Base-by-base conservation (phyloP, 139 green algal genomes). In the Chlamydomonas schloesseri region DNA sequence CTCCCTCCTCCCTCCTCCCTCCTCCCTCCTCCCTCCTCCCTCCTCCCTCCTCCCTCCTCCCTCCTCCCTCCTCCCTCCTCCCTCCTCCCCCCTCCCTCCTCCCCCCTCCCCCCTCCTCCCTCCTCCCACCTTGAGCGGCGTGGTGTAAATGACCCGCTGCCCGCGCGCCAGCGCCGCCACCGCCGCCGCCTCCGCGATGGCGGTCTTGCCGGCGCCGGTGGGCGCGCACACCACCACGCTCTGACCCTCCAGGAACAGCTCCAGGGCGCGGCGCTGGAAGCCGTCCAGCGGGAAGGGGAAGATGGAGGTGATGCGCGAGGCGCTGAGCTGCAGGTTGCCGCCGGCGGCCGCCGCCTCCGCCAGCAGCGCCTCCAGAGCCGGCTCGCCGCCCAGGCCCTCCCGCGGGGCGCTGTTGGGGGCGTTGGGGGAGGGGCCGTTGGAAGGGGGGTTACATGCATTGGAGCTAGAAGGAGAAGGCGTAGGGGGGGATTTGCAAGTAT, bases 151-250 rank as follows among this genome's bases (percentile, higher is more conserved):
- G 17, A 99, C 93, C 1, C 95, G 90, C 90, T 96, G 82, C 1
- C 96, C 97, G 18, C 90, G 57, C 5, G 92, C 93, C 33, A 99
- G 87, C 0, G 91, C 89, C 60, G 94, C 93, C 6, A 95, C 88
- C 3, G 97, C 94, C 0, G 96, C 96, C 21, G 96, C 96, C 83
- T 99, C 98, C 26, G 96, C 98, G 60, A 99, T 99, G 26, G 95
- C 94, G 0, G 98, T 99, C 92, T 99, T 99, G 71, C 98, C 98
- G 13, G 96, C 96, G 10, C 97, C 92, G n/a, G 97, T 99, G 53
- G 97, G 97, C 0, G 97, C 97, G 70, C 93, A 98, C 67, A 99
- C 96, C 65, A 99, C 95, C 47, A 99, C 96, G 33, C 91, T 94
- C 28, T 83, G 84, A 33, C 95, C 94, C 33, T 92, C 86, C 68